Conservation (phyloP, 2,329 filamentous ascomycete genomes). For the Trichoderma harzianum region DNA sequence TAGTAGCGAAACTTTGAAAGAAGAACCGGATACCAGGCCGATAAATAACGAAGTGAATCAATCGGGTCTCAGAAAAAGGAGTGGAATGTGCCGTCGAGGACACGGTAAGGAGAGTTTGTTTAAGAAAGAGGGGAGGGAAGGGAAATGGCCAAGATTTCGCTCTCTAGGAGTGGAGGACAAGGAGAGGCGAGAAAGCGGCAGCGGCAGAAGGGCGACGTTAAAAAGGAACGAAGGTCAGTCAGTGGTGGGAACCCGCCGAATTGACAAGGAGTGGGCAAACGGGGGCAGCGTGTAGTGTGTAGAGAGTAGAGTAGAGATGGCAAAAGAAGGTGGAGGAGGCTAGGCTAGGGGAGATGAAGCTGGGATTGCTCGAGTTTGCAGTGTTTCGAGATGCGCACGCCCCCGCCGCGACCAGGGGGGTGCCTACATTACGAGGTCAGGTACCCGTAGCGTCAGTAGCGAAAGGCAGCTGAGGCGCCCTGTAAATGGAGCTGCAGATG, state of each 20-base stretch:
- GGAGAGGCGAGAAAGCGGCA: constrained; percentile 21
- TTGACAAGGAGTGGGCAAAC: constrained; percentile 4
- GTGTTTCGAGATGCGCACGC: constrained; percentile 14
- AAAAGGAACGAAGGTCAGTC: constrained; percentile 26
- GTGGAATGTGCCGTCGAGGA: constrained; percentile 33
- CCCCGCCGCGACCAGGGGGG: not conserved
- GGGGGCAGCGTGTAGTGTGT: not conserved
- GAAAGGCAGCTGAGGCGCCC: not conserved
- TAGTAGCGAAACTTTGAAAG: constrained; percentile 11
- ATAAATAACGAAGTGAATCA: constrained; percentile 14
- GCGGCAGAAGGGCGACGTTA: constrained; percentile 27
- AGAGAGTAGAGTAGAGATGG: constrained; percentile 7
- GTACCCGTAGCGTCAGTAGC: not conserved
- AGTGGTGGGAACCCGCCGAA: constrained; percentile 13
- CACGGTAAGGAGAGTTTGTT: constrained; percentile 24
- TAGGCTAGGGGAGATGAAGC: constrained; percentile 1
- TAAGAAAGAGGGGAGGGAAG: constrained; percentile 5
- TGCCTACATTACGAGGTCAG: not conserved
- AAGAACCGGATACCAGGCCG: constrained; percentile 9
- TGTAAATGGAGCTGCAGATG: not conserved
- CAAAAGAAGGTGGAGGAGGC: not conserved
- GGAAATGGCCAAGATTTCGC: constrained; percentile 4
- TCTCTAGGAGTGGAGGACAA: constrained; percentile 24
- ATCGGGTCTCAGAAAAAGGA: constrained; percentile 23
- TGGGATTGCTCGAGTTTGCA: constrained; percentile 11